Base-by-base conservation (phyloP, 2,329 filamentous ascomycete species). In the Plenodomus lindquistii region DNA sequence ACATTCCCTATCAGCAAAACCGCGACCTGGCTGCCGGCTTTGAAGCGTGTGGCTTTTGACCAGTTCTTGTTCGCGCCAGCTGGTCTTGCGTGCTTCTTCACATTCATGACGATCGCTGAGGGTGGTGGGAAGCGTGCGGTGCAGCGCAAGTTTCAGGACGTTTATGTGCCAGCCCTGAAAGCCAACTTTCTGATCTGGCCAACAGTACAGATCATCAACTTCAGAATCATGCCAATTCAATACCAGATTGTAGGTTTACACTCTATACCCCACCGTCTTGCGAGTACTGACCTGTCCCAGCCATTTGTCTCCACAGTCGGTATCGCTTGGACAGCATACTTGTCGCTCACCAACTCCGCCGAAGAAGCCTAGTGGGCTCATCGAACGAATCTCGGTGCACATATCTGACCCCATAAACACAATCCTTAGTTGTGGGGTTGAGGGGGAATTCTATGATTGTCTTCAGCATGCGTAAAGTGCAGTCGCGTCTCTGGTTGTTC, bases 171-270 rank as follows among this genome's bases (percentile, higher is more conserved):
- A 13, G 93, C 94, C 8, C 79, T 99, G 59, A 96, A 97, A 79
- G 92, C 93, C 61, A 99, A 99, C 75, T 99, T 88, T 65, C 79
- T 96, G 62, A 83, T 99, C 19, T 99, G 94, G 94, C 94, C 94
- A 19, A 85, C 89, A 5, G 94, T 99, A 37, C 94, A 99, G 77
- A 86, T 97, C 55, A 83, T 99, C 76, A 99, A 99, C 79, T 99
- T 99, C 77, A 84, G 93, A 22, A 71, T 97, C 60, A 91, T 99
- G 80, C 94, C 94, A 13, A 87, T 97, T 44, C 92, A 96, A 70
- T 96, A 94, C 73, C 94, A 99, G 74, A 88, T 99, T 74, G 92
- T 97, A 77, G 80, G 91, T 83, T 39, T 10, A 34, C 18, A 10
- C 10, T 17, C 18, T 11, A 9, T 8, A 6, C 21, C n/a, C 2